Evolutionary conservation across 495 filamentous ascomycete species (phyloP).

Genomic region (Xylona heveae): DNA sequence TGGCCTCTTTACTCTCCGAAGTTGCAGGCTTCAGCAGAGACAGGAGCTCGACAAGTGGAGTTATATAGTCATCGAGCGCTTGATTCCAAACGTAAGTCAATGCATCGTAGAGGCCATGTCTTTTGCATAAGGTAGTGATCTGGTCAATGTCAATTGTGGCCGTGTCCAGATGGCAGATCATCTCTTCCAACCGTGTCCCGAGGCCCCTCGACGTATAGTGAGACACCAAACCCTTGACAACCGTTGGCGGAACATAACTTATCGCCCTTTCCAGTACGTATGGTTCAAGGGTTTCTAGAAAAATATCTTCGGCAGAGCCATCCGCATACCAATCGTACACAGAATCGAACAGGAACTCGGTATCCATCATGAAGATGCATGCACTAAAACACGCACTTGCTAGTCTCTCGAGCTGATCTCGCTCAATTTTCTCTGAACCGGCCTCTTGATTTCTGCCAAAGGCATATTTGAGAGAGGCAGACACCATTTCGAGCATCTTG

Average conservation of each 20-base stretch:
- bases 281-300: conserved; percentile 69
- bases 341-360: conserved; percentile 76
- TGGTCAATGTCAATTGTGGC: conserved; percentile 86
- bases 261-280: conserved; percentile 65
- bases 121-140: conserved; percentile 72
- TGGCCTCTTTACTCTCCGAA: conserved; percentile 24
- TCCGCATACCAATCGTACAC: conserved; percentile 82
- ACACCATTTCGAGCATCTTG: conserved; percentile 82
- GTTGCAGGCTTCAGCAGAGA: conserved; percentile 39
- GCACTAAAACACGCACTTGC: conserved; percentile 65
- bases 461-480: conserved; percentile 76
- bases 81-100: conserved; percentile 95
- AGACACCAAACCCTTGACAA: conserved; percentile 66
- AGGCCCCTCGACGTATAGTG: conserved; percentile 54
- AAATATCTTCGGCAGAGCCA: conserved; percentile 44
- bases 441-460: conserved; percentile 41
- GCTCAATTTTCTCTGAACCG: conserved; percentile 25
- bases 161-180: conserved; percentile 84
- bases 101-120: conserved; percentile 81
- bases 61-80: conserved; percentile 71
- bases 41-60: conserved; percentile 70
- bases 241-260: conserved; percentile 52
- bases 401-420: conserved; percentile 48
- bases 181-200: conserved; percentile 67
- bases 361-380: conserved; percentile 50